phyloP scores from a whole-genome alignment of 2,329 filamentous ascomycete species.

The Amauroascus niger region DNA sequence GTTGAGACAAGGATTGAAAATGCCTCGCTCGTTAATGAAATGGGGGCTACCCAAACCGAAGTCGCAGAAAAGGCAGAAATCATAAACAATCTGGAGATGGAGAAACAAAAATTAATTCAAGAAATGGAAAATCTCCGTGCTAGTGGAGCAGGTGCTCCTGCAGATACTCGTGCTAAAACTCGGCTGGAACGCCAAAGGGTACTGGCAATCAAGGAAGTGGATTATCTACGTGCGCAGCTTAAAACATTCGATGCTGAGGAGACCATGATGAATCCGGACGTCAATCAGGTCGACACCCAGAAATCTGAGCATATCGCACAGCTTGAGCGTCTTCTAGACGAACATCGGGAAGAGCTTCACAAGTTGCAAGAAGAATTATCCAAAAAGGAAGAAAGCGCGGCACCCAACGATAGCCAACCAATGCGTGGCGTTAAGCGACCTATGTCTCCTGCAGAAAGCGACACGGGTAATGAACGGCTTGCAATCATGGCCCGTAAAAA shows the following conservation, averaged over 20 bases:
- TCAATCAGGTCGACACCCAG: slow-evolving; percentile 60
- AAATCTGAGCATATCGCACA: slow-evolving; percentile 66
- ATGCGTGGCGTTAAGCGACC: slow-evolving; percentile 53
- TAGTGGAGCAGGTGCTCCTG: slow-evolving; percentile 35
- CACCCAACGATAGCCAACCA: slow-evolving; percentile 33
- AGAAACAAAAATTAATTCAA: slow-evolving; percentile 53
- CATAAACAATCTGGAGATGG: slow-evolving; percentile 61
- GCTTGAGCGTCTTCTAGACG: slow-evolving; percentile 74
- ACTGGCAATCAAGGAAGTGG: slow-evolving; percentile 82
- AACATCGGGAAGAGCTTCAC: slow-evolving; percentile 74
- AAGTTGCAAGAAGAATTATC: slow-evolving; percentile 64
- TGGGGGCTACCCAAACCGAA: slow-evolving; percentile 72
- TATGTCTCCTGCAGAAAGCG: slow-evolving; percentile 47
- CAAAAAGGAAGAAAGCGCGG: slow-evolving; percentile 44
- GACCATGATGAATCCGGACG: slow-evolving; percentile 61
- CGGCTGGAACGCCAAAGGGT: slow-evolving; percentile 77
- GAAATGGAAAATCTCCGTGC: slow-evolving; percentile 63
- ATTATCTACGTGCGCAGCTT: slow-evolving; percentile 85
- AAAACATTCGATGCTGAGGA: slow-evolving; percentile 84
- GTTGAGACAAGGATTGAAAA: slow-evolving; percentile 72
- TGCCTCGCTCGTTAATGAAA: slow-evolving; percentile 65
- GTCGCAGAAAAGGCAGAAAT: slow-evolving; percentile 65
- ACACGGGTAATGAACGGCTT: slow-evolving; percentile 57
- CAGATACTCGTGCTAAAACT: slow-evolving; percentile 57
- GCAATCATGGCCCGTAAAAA: slow-evolving; percentile 82